Base-by-base conservation (phyloP, 176 grass and related monocot species). In the Juncus inflexus region DNA sequence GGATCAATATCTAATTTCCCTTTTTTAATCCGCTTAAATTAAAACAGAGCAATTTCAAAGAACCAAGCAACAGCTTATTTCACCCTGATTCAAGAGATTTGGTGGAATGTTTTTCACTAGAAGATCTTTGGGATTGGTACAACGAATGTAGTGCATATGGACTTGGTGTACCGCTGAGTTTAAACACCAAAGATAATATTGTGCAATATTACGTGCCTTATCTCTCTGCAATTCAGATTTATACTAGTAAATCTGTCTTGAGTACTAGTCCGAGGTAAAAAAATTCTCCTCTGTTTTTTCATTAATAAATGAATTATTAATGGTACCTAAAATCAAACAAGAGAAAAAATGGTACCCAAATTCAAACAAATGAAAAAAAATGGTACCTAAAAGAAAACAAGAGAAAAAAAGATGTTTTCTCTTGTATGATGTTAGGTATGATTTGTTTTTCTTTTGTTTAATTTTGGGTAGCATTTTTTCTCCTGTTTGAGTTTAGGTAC, bases 221-320 rank as follows among this genome's bases (percentile, higher is more conserved):
- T 65, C 55, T 91, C 42, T 91, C 88, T 6, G 83, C 88, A 10
- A 55, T 91, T 66, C 88, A 91, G 74, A 72, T 91, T 12, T 91
- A 91, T 64, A 87, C 83, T 16, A 81, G 38, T 42, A 91, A 74
- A 65, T 13, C 79, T 42, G 62, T 47, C 43, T 5, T 9, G 6
- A 9, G 43, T 63, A 37, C n/a, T 6, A 13, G 38, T 51, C 36
- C 74, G 6, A 90, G 76, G 82, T 90, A 40, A 67, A 54, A 45
- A 54, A 57, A 55, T 56, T 52, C 13, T 37, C 9, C 28, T 16
- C 4, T 9, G 9, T 6, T 47, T 47, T 47, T 47, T 47, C 9
- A 47, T 47, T 47, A 47, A 47, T 47, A 9, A 6, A 47, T 47
- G 9, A 47, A 47, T 47, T 47, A 47, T 47, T 47, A 0, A 47